Base-by-base conservation (phyloP, 2,329 filamentous ascomycete genomes). In the Emergomyces africanus region DNA sequence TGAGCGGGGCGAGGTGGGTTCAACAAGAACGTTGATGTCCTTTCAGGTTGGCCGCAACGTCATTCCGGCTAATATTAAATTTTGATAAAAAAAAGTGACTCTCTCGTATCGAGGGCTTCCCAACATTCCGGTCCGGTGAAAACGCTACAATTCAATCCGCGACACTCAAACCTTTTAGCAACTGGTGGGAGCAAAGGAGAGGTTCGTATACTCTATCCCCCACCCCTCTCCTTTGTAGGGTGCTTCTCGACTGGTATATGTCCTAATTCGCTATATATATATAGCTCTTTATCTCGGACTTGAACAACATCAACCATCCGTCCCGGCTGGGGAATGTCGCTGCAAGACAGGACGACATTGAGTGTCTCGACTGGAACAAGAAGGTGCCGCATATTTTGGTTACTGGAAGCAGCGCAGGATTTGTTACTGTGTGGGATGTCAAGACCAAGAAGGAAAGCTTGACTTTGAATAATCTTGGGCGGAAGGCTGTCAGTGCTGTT, bases 401-500 rank as follows among this genome's bases (percentile, higher is more conserved):
- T 20, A 97, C 92, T 10, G 94, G 94, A 65, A 92, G 91, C 70
- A 88, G 85, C 62, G 91, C 90, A 55, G 94, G 94, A 4, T 95
- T 97, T 69, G 91, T 97, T 41, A 97, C 94, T 1, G 92, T 99
- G 20, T 99, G 94, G 94, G 94, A 99, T 75, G 81, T 97, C 64
- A 96, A 96, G 79, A 90, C 89, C 14, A 97, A 96, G 82, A 96
- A 96, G 77, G 90, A 96, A 66, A 96, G 91, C 59, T 78, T 99
- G 74, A 96, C 91, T 41, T 79, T 99, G 64, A 99, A 96, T 79
- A 88, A 89, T 70, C 78, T 80, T 64, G 94, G 89, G 70, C 85
- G 94, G 63, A 99, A 96, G 76, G 82, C 91, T 58, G 90, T 97
- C 68, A 96, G 91, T 74, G 87, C 95, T 61, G 90, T 99, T 66